A percentile compares a stretch with the other conserved stretches of the same genome.
These are phyloP conservation scores for Brasilioporus rufonigricans DNA, from an alignment of 768 basidiomycete species.

Conservation along the genomic window DNA sequence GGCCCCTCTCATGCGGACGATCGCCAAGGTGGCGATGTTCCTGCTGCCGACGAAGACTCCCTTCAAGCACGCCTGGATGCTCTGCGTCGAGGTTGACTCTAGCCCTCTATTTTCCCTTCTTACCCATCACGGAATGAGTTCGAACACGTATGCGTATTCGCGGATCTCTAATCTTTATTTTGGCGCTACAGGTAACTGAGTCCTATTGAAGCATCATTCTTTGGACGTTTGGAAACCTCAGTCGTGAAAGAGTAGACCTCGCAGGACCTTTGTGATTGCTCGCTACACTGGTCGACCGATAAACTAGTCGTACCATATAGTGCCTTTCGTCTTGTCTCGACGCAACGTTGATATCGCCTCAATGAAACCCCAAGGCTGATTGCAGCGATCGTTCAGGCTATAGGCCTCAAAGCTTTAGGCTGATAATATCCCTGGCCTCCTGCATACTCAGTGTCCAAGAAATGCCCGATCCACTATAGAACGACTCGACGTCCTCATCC, in stretches of 20 bases:
- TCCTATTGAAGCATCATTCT: neutral
- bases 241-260: neutral
- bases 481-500: slow-evolving; percentile 95
- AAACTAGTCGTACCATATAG: neutral
- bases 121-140: slow-evolving; percentile 8
- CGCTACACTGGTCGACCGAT: neutral
- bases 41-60: slow-evolving; percentile 80
- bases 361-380: neutral
- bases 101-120: neutral
- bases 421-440: slow-evolving; percentile 71
- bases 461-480: slow-evolving; percentile 91
- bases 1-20: slow-evolving; percentile 36
- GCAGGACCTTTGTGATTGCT: neutral
- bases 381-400: neutral
- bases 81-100: slow-evolving; percentile 61
- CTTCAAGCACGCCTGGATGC: slow-evolving; percentile 93
- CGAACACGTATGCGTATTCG: slow-evolving; percentile 2
- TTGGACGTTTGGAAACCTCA: no score
- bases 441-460: slow-evolving; percentile 78
- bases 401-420: slow-evolving; percentile 44
- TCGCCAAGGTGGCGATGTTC: slow-evolving; percentile 38
- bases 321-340: neutral
- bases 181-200: neutral
- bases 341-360: no score
- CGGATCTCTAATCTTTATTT: neutral